Percentiles rank a stretch among this genome's conserved stretches.
Conservation (phyloP, 257 asterid genomes). For the Solanum virginianum region DNA sequence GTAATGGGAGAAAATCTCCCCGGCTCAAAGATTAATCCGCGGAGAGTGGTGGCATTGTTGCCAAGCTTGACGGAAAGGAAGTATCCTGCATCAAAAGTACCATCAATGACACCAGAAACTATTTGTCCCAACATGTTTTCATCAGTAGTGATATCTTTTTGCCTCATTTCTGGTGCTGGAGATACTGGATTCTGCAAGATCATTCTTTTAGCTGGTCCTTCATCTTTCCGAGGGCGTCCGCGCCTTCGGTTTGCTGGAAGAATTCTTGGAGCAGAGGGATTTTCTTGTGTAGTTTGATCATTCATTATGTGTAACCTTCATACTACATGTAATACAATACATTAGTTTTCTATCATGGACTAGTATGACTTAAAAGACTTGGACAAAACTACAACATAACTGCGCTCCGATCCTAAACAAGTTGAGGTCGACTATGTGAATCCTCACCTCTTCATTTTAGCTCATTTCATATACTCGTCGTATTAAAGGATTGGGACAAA, state of each 20-base stretch:
- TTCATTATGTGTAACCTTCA: not conserved
- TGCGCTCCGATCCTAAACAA: not conserved
- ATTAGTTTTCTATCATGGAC: not conserved
- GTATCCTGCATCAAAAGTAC: conserved; percentile 11
- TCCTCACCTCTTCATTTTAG: not conserved
- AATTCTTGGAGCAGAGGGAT: not conserved
- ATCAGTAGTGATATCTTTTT: not conserved
- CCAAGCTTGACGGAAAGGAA: conserved; percentile 5
- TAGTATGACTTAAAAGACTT: not conserved
- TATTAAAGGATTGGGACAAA: not conserved
- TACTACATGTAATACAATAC: not conserved
- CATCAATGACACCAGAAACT: conserved; percentile 9
- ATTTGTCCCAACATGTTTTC: conserved; percentile 1
- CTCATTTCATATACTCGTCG: not conserved
- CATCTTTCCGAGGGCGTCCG: conserved; percentile 6
- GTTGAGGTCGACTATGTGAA: not conserved
- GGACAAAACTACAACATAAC: not conserved
- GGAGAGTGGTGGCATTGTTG: not conserved
- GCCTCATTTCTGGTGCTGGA: not conserved
- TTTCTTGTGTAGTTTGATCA: not conserved
- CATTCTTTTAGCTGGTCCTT: not conserved
- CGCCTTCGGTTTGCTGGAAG: conserved; percentile 6
- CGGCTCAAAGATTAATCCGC: conserved; percentile 7
- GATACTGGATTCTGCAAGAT: not conserved
- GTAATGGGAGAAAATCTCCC: conserved; percentile 6